Evolutionary conservation across 2,329 filamentous ascomycete species (phyloP).

Genomic region (Claviceps sp.): DNA sequence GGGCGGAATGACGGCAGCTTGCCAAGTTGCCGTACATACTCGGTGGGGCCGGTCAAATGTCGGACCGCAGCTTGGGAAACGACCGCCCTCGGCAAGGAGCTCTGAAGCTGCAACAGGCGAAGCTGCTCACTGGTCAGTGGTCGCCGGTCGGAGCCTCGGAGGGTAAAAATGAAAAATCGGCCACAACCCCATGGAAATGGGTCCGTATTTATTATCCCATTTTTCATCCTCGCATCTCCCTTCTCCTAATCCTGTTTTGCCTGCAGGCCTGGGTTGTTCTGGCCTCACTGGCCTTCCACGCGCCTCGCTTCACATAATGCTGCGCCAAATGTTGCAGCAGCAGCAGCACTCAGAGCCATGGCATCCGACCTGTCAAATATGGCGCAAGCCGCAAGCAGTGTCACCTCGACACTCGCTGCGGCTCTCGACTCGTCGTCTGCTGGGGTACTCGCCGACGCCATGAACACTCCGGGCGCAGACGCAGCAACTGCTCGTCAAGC

Average conservation of each 20-base stretch:
- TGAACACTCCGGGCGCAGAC: constrained; percentile 22
- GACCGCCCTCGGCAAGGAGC: background rate
- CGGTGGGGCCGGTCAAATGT: background rate
- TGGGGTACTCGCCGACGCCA: constrained; percentile 22
- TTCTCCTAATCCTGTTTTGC: background rate
- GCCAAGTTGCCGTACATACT: too few species aligned
- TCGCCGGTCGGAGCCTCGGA: background rate
- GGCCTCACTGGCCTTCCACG: constrained; percentile 9
- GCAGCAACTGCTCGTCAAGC: constrained; percentile 22
- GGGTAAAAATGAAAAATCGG: background rate
- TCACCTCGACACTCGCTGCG: constrained; percentile 19
- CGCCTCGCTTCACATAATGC: constrained; percentile 22
- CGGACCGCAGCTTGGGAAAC: background rate
- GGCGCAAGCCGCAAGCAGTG: constrained; percentile 19
- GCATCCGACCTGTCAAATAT: constrained; percentile 27
- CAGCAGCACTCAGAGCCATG: constrained; percentile 23
- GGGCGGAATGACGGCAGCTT: background rate
- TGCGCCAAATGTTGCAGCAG: constrained; percentile 16
- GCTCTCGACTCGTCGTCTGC: constrained; percentile 18
- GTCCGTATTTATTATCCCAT: constrained; percentile 3
- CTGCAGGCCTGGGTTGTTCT: background rate
- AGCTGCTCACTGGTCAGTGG: background rate
- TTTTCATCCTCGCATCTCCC: constrained; percentile 4
- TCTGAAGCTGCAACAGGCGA: background rate
- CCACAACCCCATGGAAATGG: constrained; percentile 3